Conservation (phyloP, 129 eudicot species). For the Cynara cardunculus region DNA sequence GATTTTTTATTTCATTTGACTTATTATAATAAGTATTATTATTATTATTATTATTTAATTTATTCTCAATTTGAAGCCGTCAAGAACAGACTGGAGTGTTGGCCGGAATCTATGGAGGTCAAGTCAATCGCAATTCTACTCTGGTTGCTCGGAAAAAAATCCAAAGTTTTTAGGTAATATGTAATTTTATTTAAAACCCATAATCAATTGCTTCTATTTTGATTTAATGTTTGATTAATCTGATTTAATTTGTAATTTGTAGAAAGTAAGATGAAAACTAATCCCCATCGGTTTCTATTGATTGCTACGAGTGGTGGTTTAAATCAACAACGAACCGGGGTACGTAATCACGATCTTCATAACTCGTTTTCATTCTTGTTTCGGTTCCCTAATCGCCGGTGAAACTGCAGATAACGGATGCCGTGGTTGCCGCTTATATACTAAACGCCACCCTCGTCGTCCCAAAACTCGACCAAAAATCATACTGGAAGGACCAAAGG, state of each 20-base stretch:
- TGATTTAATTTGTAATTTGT: neutral
- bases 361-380: neutral
- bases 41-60: neutral
- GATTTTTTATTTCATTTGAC: constrained; percentile 7
- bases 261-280: constrained; percentile 59
- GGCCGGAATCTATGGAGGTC: constrained; percentile 49
- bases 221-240: neutral
- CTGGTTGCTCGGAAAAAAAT: constrained; percentile 63
- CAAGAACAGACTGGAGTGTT: constrained; percentile 36
- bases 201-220: neutral
- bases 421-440: constrained; percentile 77
- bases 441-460: constrained; percentile 70
- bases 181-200: neutral
- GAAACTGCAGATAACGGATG: constrained; percentile 58
- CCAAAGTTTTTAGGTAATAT: constrained; percentile 31
- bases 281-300: constrained; percentile 52
- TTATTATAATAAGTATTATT: neutral
- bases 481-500: constrained; percentile 87
- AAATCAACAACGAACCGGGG: constrained; percentile 89
- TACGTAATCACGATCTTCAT: neutral
- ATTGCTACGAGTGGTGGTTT: constrained; percentile 80
- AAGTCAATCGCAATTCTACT: constrained; percentile 35
- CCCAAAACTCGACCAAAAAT: constrained; percentile 60
- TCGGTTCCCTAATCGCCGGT: neutral
- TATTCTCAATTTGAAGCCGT: constrained; percentile 17